Percentiles rank a stretch among this genome's conserved stretches.
phyloP scores from a whole-genome alignment of 2,329 filamentous ascomycete species.

The Parafenestella ontariensis region DNA sequence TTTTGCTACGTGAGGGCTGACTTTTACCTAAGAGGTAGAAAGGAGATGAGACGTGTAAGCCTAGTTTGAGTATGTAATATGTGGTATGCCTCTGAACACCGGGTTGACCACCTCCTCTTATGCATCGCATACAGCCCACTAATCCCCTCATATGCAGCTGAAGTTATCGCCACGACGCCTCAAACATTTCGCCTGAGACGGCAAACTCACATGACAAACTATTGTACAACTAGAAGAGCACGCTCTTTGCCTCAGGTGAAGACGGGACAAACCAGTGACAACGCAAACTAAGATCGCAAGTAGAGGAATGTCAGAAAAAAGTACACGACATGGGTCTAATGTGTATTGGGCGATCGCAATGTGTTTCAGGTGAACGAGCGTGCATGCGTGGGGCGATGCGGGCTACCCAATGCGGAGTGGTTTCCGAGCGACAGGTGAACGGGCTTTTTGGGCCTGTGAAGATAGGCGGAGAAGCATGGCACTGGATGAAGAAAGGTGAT shows the following conservation, averaged over 20 bases:
- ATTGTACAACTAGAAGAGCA: neutral
- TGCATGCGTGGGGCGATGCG: neutral
- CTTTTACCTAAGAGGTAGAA: too few relatives aligned
- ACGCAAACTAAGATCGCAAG: neutral
- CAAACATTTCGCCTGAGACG: neutral
- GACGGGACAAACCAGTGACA: neutral
- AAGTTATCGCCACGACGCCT: neutral
- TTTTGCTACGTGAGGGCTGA: too few relatives aligned
- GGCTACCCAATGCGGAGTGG: neutral
- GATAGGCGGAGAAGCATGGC: too few relatives aligned
- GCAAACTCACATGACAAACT: neutral
- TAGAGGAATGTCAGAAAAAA: neutral
- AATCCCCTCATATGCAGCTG: neutral
- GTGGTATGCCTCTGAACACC: neutral
- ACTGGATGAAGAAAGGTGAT: neutral
- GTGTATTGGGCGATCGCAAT: neutral
- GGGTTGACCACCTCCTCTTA: neutral
- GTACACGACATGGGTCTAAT: neutral
- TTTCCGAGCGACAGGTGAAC: constrained; percentile 1
- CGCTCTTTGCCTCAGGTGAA: neutral
- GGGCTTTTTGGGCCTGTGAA: too few relatives aligned
- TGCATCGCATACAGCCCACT: neutral
- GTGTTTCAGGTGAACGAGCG: constrained; percentile 1
- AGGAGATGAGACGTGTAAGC: too few relatives aligned
- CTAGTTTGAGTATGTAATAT: too few relatives aligned